These are phyloP conservation scores for Capsella bursapastoris DNA, from an alignment of 345 rosid genomes.

Conservation along the genomic window DNA sequence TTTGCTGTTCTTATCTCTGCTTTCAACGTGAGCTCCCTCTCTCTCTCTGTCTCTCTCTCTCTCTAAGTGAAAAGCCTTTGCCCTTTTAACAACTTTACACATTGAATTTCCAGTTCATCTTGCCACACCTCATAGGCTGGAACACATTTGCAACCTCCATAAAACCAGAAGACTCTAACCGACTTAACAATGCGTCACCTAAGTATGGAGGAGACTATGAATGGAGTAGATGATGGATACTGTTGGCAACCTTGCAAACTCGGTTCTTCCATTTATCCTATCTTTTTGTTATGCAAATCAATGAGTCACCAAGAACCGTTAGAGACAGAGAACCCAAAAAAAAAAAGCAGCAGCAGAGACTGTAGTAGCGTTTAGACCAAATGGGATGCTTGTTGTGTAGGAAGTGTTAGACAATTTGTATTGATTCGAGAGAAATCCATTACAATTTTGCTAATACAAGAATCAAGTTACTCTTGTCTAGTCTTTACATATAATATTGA, in stretches of 20 bases:
- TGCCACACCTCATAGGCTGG: conserved; percentile 91
- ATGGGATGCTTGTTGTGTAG: conserved; percentile 35
- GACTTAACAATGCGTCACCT: conserved; percentile 54
- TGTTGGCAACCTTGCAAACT: conserved; percentile 3
- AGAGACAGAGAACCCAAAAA: background rate
- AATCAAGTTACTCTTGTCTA: conserved; percentile 13
- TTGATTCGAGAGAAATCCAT: background rate
- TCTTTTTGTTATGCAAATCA: too few relatives aligned
- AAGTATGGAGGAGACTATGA: conserved; percentile 79
- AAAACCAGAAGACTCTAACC: conserved; percentile 56
- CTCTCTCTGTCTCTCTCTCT: conserved; percentile 17
- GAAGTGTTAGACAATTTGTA: conserved; percentile 22
- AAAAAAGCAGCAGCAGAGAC: background rate
- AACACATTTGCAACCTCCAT: conserved; percentile 66
- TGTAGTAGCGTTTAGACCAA: conserved; percentile 26
- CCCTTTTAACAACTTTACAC: conserved; percentile 5
- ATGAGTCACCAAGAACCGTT: conserved; percentile 14
- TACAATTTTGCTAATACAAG: conserved; percentile 15
- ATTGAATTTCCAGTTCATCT: conserved; percentile 59
- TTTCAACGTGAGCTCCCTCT: conserved; percentile 60
- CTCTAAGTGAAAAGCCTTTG: background rate
- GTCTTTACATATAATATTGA: conserved; percentile 17
- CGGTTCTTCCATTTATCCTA: background rate
- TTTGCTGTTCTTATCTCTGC: conserved; percentile 73
- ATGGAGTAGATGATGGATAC: conserved; percentile 63